Percentiles rank a stretch among this genome's conserved stretches.
These are phyloP conservation scores for Passalora sequoiae DNA, from an alignment of 2,329 filamentous ascomycete genomes.

Conservation along the genomic window DNA sequence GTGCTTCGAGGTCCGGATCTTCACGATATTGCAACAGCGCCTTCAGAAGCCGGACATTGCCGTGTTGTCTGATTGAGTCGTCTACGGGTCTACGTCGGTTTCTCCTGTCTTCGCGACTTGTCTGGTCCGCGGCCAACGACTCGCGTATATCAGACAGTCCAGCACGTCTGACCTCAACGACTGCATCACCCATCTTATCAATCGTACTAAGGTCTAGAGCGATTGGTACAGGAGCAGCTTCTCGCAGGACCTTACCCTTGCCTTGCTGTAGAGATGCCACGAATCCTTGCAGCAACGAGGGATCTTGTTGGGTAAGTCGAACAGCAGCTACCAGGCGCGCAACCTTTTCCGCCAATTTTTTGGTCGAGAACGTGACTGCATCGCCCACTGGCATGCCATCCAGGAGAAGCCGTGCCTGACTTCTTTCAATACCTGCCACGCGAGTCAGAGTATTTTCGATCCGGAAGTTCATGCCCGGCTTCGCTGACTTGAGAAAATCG, in stretches of 20 bases:
- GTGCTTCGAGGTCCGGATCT: slow-evolving; percentile 15
- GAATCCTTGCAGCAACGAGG: slow-evolving; percentile 33
- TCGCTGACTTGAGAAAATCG: slow-evolving; percentile 31
- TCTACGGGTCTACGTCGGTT: slow-evolving; percentile 1
- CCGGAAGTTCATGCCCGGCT: slow-evolving; percentile 19
- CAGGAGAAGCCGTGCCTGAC: slow-evolving; percentile 26
- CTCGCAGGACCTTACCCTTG: slow-evolving; percentile 31
- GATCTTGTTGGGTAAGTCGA: slow-evolving; percentile 30
- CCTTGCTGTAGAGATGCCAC: slow-evolving; percentile 30
- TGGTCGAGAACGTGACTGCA: slow-evolving; percentile 30
- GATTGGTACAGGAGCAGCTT: slow-evolving; percentile 29
- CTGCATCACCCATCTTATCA: slow-evolving; percentile 35
- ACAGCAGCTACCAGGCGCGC: slow-evolving; percentile 38
- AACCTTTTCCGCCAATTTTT: slow-evolving; percentile 33
- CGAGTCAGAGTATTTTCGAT: slow-evolving; percentile 16
- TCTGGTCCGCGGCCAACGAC: slow-evolving; percentile 21
- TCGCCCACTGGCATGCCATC: slow-evolving; percentile 29
- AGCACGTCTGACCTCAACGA: slow-evolving; percentile 32
- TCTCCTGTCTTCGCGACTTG: slow-evolving; percentile 4
- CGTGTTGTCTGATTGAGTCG: neutral
- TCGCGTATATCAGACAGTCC: slow-evolving; percentile 33
- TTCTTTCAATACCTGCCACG: slow-evolving; percentile 3
- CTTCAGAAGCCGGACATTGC: slow-evolving; percentile 14
- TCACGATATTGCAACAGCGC: slow-evolving; percentile 17
- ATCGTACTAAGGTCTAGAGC: slow-evolving; percentile 30